A percentile compares a stretch with the other conserved stretches of the same genome.
phyloP scores from a whole-genome alignment of 208 protist species.

The Leptomonas pyrrhocoris region DNA sequence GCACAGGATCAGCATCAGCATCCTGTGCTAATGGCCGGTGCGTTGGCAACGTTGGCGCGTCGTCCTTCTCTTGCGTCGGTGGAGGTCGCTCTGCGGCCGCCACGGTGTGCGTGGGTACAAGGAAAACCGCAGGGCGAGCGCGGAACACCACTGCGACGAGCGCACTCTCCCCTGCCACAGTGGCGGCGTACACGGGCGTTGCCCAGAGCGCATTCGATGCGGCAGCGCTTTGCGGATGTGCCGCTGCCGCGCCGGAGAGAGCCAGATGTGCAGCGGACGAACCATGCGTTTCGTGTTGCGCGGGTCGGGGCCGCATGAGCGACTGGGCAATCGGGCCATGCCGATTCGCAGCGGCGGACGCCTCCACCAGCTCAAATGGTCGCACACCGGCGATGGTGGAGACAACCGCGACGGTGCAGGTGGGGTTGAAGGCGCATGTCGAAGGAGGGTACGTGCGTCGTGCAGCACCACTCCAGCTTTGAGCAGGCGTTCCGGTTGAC shows the following conservation, averaged over 20 bases:
- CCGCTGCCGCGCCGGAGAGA: not conserved
- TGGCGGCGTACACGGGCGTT: slow-evolving; percentile 44
- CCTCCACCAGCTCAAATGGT: slow-evolving; percentile 9
- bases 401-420: slow-evolving; percentile 27
- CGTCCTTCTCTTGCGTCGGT: not conserved
- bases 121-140: slow-evolving; percentile 24
- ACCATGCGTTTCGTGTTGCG: not conserved
- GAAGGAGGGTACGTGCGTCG: slow-evolving; percentile 7
- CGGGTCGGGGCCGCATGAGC: not conserved
- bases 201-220: slow-evolving; percentile 25
- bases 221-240: not conserved
- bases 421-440: slow-evolving; percentile 23
- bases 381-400: slow-evolving; percentile 25
- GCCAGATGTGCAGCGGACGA: not conserved
- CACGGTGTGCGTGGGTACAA: slow-evolving; percentile 3
- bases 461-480: not conserved
- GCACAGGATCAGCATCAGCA: too few relatives aligned
- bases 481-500: not conserved
- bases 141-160: slow-evolving; percentile 64
- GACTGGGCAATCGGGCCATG: not conserved
- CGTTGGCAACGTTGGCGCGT: not conserved
- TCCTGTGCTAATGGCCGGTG: not conserved
- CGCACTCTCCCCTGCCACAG: slow-evolving; percentile 54
- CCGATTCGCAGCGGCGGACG: not conserved
- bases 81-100: not conserved